Percentiles rank a stretch among this genome's conserved stretches.
These are phyloP conservation scores for Lavandula angustifolia DNA, from an alignment of 257 asterid species.

Conservation along the genomic window DNA sequence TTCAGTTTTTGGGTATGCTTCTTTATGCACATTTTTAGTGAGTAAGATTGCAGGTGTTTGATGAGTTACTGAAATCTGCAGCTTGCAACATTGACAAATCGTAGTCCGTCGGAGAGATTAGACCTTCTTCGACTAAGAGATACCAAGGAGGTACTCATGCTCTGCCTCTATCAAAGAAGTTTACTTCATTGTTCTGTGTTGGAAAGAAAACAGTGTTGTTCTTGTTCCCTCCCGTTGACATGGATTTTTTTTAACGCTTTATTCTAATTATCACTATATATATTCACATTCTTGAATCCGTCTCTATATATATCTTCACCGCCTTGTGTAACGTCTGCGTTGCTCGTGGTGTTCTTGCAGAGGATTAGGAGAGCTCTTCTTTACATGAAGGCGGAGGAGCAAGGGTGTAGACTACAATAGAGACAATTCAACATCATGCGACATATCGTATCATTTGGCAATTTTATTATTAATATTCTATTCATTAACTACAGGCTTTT, in stretches of 20 bases:
- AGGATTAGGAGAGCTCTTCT: slow-evolving; percentile 69
- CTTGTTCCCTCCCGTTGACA: no score
- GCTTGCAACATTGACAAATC: slow-evolving; percentile 74
- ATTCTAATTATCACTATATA: background rate
- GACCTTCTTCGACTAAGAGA: slow-evolving; percentile 80
- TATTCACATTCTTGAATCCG: no score
- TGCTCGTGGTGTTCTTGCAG: slow-evolving; percentile 45
- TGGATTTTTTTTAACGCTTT: background rate
- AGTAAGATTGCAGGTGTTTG: background rate
- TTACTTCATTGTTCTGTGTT: background rate
- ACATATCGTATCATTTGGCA: slow-evolving; percentile 16
- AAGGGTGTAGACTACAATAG: slow-evolving; percentile 64
- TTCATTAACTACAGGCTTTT: slow-evolving; percentile 29
- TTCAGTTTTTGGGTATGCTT: slow-evolving; percentile 93
- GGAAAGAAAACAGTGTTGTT: background rate
- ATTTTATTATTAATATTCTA: slow-evolving; percentile 29
- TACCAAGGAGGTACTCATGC: slow-evolving; percentile 65
- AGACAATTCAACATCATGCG: slow-evolving; percentile 13
- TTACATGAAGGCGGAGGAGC: slow-evolving; percentile 73
- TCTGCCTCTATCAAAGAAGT: no score
- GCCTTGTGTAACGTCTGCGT: background rate
- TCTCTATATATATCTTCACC: no score
- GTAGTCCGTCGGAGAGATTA: slow-evolving; percentile 87
- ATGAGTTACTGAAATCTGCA: slow-evolving; percentile 43
- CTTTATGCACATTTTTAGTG: slow-evolving; percentile 5